A percentile compares a stretch with the other conserved stretches of the same genome.
Conservation (phyloP, 805 yeast genomes). For the Schwanniomyces vanrijiae region DNA sequence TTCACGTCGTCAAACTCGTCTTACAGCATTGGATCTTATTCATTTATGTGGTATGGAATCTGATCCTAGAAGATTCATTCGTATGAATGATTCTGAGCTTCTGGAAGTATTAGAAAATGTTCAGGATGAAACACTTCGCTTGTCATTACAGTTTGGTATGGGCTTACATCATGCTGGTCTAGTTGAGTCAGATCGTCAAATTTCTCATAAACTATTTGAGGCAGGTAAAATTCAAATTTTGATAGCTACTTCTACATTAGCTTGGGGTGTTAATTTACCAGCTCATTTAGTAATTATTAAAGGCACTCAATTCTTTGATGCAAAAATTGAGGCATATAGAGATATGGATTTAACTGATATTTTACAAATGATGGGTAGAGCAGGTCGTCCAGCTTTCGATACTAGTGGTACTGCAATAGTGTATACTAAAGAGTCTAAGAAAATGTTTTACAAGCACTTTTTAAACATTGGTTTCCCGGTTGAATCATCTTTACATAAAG, state of each 20-base stretch:
- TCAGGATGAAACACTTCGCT: conserved; percentile 77
- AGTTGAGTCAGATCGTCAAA: conserved; percentile 68
- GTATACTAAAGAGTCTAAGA: conserved; percentile 72
- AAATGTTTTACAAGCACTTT: conserved; percentile 74
- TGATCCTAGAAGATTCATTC: conserved; percentile 68
- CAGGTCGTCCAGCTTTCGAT: conserved; percentile 81
- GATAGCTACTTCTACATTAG: conserved; percentile 79
- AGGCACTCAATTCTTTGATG: conserved; percentile 69
- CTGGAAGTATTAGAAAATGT: conserved; percentile 51
- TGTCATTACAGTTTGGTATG: conserved; percentile 76
- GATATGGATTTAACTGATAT: conserved; percentile 85
- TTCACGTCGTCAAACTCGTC: conserved; percentile 77
- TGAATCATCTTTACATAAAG: conserved; percentile 75
- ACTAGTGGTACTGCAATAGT: conserved; percentile 77
- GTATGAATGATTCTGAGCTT: conserved; percentile 65
- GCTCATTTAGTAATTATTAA: conserved; percentile 77
- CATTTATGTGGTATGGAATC: conserved; percentile 79
- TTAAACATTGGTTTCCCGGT: conserved; percentile 81
- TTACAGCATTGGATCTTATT: conserved; percentile 76
- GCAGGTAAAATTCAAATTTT: conserved; percentile 69
- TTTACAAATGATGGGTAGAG: conserved; percentile 83
- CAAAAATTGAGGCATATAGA: conserved; percentile 64
- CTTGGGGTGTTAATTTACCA: conserved; percentile 86
- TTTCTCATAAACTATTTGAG: conserved; percentile 70
- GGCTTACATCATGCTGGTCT: conserved; percentile 84